phyloP scores from a whole-genome alignment of 148 eudicot species.

The Oxyria digyna region DNA sequence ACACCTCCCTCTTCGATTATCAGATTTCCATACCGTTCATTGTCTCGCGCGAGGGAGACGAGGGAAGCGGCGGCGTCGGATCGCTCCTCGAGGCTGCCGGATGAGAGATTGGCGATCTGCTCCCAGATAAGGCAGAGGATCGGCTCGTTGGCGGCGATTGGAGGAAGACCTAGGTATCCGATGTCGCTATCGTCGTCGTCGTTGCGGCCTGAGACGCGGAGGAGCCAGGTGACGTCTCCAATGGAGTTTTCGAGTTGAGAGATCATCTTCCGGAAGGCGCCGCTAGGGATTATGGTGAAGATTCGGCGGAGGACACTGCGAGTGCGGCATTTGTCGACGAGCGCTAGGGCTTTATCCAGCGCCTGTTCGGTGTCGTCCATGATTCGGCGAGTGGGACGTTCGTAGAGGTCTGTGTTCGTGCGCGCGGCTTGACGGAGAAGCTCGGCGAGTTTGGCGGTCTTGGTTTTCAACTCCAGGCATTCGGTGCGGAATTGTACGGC shows the following conservation, averaged over 20 bases:
- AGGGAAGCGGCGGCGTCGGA: constrained; percentile 62
- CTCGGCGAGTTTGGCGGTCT: constrained; percentile 46
- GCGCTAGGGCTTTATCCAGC: constrained; percentile 48
- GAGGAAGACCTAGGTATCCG: constrained; percentile 65
- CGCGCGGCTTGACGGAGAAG: constrained; percentile 71
- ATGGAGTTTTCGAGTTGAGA: constrained; percentile 68
- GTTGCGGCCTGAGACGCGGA: constrained; percentile 52
- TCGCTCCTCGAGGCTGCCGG: constrained; percentile 49
- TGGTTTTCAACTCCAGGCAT: constrained; percentile 47
- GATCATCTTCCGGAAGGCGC: constrained; percentile 35
- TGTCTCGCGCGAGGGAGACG: constrained; percentile 66
- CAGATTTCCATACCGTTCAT: constrained; percentile 54
- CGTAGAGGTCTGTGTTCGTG: constrained; percentile 52
- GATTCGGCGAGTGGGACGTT: constrained; percentile 74
- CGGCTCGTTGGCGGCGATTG: constrained; percentile 83
- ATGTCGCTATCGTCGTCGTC: constrained; percentile 53
- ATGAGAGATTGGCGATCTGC: constrained; percentile 56
- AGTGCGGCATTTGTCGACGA: constrained; percentile 46
- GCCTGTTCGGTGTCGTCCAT: constrained; percentile 62
- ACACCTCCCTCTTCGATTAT: constrained; percentile 85
- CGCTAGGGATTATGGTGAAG: constrained; percentile 61
- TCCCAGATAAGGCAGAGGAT: constrained; percentile 81
- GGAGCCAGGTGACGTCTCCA: constrained; percentile 73
- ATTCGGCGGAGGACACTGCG: constrained; percentile 39
- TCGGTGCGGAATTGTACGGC: constrained; percentile 39